Evolutionary conservation across 306 rosid genomes (phyloP).

Genomic region (Abrus pulchellus): DNA sequence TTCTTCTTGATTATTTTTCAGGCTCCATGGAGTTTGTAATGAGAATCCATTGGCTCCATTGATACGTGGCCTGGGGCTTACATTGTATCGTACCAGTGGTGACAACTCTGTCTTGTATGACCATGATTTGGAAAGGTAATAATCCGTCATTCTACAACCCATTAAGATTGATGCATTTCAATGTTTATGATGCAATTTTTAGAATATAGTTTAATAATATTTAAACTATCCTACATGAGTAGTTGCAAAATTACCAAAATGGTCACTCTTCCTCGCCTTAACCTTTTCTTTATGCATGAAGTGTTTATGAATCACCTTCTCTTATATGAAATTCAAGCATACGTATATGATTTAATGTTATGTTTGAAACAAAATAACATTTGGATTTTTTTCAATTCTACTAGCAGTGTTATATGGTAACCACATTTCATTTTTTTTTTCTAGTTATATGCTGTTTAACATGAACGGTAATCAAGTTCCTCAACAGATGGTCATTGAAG

Average conservation of each 20-base stretch:
- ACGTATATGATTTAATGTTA: conserved; percentile 2
- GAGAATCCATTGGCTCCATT: conserved; percentile 94
- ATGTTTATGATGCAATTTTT: conserved; percentile 29
- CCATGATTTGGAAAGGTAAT: conserved; percentile 93
- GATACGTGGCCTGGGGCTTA: conserved; percentile 77
- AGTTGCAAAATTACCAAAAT: conserved; percentile 19
- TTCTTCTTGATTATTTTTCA: conserved; percentile 47
- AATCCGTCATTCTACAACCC: conserved; percentile 1
- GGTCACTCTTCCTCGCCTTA: background rate
- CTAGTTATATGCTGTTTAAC: conserved; percentile 77
- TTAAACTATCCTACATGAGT: conserved; percentile 20
- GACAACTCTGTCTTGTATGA: conserved; percentile 90
- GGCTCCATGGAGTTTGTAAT: conserved; percentile 91
- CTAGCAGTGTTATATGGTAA: background rate
- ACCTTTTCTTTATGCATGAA: conserved; percentile 6
- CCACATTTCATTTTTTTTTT: conserved; percentile 47
- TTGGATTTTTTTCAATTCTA: conserved; percentile 19
- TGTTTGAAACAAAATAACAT: conserved; percentile 24
- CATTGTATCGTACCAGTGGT: conserved; percentile 86
- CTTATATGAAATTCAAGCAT: conserved; percentile 1
- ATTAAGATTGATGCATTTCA: conserved; percentile 30
- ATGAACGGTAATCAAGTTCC: conserved; percentile 79
- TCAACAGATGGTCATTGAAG: conserved; percentile 70
- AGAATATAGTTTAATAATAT: conserved; percentile 2
- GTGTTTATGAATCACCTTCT: conserved; percentile 9